Base-by-base conservation (phyloP, 306 rosid genomes). In the Mucuna pruriens region DNA sequence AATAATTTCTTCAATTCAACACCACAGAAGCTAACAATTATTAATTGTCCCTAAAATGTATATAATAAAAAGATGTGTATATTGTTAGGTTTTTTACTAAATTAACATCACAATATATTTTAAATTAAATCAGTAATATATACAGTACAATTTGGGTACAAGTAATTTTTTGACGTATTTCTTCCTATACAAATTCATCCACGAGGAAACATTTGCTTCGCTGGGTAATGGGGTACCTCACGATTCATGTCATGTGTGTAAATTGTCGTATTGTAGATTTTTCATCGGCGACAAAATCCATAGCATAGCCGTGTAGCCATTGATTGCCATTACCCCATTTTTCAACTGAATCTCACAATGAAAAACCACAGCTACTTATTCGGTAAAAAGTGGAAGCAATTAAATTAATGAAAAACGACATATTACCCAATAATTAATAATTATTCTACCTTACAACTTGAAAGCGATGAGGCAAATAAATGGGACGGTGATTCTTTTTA, bases 191-290 rank as follows among this genome's bases (percentile, higher is more conserved):
- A n/a, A n/a, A n/a, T n/a, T 61, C 68, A 62, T 62, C 44, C 20
- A 38, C 11, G 6, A 74, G 17, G 40, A 9, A 48, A 75, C 42
- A 75, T 76, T 60, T 26, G 71, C 38, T 58, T 75, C 31, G 60
- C 0, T 76, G 60, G 36, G 60, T 60, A 29, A 76, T 42, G 3
- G 44, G 48, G 54, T 7, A 12, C 33, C 23, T 33, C 80, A 19
- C 22, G 67, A 52, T 61, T 62, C 70, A 42, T 60, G n/a, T 4
- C 1, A 38, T 40, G 2, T 11, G 26, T n/a, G 44, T 75, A 33
- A 75, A 60, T n/a, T 42, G 71, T 61, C 71, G 4, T 10, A 17
- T 44, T 45, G 46, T 44, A 25, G 7, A 63, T 2, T 17, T 76
- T 76, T 63, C 73, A 76, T 19, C 62, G 19, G 51, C 64, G 4